A percentile compares a stretch with the other conserved stretches of the same genome.
These are phyloP conservation scores for Vanrija sp. DNA, from an alignment of 1,284 basidiomycete species.

Conservation along the genomic window DNA sequence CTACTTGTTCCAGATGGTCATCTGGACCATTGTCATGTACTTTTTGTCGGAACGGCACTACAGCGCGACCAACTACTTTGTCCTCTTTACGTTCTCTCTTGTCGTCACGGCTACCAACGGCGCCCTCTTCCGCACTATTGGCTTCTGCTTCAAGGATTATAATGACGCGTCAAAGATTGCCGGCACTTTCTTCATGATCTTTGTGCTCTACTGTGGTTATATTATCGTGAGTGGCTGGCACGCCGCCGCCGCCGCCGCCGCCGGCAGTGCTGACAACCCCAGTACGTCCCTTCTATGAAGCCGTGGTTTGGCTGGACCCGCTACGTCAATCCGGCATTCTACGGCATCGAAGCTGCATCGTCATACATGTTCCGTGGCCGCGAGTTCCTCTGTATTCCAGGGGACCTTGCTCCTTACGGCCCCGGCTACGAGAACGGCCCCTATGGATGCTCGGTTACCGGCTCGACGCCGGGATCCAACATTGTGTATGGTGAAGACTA, in stretches of 20 bases:
- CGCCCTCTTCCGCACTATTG: constrained; percentile 35
- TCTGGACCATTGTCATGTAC: constrained; percentile 48
- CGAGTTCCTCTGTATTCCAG: constrained; percentile 37
- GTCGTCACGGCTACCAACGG: constrained; percentile 24
- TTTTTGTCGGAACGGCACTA: constrained; percentile 32
- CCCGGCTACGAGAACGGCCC: constrained; percentile 26
- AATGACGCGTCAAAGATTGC: constrained; percentile 39
- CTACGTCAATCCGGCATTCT: constrained; percentile 50
- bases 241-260: too few species aligned
- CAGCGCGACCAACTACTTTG: constrained; percentile 41
- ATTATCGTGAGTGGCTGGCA: constrained; percentile 3
- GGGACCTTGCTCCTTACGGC: constrained; percentile 45
- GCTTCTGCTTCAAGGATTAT: constrained; percentile 34
- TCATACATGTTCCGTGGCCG: constrained; percentile 50
- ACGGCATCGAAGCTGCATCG: constrained; percentile 22
- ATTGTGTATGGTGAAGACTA: constrained; percentile 64
- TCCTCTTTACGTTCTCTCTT: constrained; percentile 30
- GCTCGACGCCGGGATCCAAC: constrained; percentile 24
- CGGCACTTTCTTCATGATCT: constrained; percentile 30
- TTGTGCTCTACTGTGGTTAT: constrained; percentile 31
- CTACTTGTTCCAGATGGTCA: constrained; percentile 40
- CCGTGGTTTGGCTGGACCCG: constrained; percentile 29
- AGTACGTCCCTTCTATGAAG: constrained; percentile 26
- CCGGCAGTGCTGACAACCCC: constrained; percentile 3
- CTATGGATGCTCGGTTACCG: constrained; percentile 44